Evolutionary conservation across 2,329 filamentous ascomycete species (phyloP), one percentile per base, ranked within the genome.

Genomic region (Cordyceps militaris): DNA sequence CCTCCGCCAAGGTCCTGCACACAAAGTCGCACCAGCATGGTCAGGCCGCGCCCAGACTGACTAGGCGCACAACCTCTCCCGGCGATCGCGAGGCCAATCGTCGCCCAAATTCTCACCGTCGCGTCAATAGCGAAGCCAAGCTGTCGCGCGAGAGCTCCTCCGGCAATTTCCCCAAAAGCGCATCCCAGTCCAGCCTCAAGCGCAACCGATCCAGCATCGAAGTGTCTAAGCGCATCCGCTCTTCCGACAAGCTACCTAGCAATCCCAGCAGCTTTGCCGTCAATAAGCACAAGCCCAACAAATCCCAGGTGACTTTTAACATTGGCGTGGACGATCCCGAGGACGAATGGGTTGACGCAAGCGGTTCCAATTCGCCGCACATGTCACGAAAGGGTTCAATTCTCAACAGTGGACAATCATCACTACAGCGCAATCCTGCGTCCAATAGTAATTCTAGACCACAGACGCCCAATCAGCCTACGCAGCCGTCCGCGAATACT

Each of bases 331-430:
- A 77, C 66, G 70, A 69, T 24, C 70, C 56, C 32, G 70, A 82
- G 54, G 82, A 84, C 75, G 83, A 83, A 72, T 87, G 84, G 84
- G 81, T 86, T 43, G 84, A 87, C 70, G 83, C 83, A 59, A 86
- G 82, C 69, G 78, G 76, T 48, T 84, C 81, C 58, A 83, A 83
- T 53, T 85, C 82, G 11, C 83, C 83, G 4, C 79, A 83, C 61
- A 70, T 73, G 47, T 74, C 72, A 53, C 70, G 72, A 57, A 74
- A 74, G 62, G 70, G 76, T 26, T 82, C 79, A 2, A 70, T 79
- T 32, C 75, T 76, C 59, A 76, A 76, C 68, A 79, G 76, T 62
- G 76, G 72, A 21, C 77, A 77, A 56, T 77, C 76, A 13, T 79
- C 74, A 30, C 68, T 75, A 28, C 77, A 73, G 63, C 71, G 55